phyloP scores from a whole-genome alignment of 371 early-diverging fungal species.

The Mortierella sp. region DNA sequence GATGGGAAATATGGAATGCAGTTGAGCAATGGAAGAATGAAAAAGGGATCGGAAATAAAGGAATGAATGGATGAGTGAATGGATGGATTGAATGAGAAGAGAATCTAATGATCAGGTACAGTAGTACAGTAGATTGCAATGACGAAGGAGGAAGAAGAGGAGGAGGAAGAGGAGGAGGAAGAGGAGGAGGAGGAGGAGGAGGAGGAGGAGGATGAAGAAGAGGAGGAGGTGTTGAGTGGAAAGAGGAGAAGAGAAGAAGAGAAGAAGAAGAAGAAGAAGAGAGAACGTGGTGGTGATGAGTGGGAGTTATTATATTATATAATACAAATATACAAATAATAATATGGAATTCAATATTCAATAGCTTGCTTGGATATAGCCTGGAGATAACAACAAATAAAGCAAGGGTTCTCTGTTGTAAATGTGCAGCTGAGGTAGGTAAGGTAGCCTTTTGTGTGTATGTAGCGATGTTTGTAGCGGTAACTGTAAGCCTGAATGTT shows the following conservation, averaged over 20 bases:
- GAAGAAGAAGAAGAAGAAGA: constrained; percentile 4
- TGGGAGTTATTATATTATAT: constrained; percentile 1
- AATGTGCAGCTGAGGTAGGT: background rate
- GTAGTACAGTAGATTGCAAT: background rate
- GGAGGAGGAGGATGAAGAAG: background rate
- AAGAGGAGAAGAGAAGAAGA: constrained; percentile 6
- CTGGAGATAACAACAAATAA: background rate
- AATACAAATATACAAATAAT: too few relatives aligned
- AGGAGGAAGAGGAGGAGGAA: background rate
- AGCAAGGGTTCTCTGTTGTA: background rate
- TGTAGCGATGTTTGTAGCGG: too few relatives aligned
- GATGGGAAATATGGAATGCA: background rate
- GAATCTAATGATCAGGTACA: background rate
- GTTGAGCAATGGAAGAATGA: background rate
- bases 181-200: constrained; percentile 5
- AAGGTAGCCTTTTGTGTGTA: background rate
- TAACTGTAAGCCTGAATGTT: too few relatives aligned
- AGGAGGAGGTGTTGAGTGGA: background rate
- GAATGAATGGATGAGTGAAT: background rate
- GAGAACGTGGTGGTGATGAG: background rate
- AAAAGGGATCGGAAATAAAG: background rate
- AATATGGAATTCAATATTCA: background rate
- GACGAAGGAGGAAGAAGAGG: background rate
- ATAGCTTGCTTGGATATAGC: too few relatives aligned
- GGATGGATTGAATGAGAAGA: background rate